Base-by-base conservation (phyloP, 116 monocot species). In the Dioscorea cayenensis region DNA sequence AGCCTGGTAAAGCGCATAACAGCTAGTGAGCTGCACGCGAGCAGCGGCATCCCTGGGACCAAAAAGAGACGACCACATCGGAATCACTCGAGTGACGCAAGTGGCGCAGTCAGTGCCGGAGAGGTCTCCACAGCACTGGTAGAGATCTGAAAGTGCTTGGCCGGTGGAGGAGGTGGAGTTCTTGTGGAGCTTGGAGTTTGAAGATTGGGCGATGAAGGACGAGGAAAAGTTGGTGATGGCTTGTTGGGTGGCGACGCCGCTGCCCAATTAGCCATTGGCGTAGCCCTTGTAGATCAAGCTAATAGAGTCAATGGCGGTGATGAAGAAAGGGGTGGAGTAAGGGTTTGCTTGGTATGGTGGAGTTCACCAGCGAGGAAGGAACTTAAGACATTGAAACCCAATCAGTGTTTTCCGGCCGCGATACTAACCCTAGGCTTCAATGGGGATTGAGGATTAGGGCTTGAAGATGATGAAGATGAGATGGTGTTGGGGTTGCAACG, bases 61-160 rank as follows among this genome's bases (percentile, higher is more conserved):
- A 72, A 92, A 95, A 60, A 89, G 77, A 17, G 73, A 62, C 37
- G 66, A 68, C 89, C 89, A 95, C 75, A 80, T 72, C 20, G 85
- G 59, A 36, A 87, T 74, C 28, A 84, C 75, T 49, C 78, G 83
- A 49, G 63, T 48, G 36, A 92, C 87, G 78, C 95, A 95, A 62
- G 83, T 64, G 52, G 92, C 71, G 80, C 92, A 95, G 68, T 92
- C 92, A 32, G 77, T 28, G 72, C 76, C 38, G 69, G 72, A 55
- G 68, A 96, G 77, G 50, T 96, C 90, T n/a, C 92, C 96, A n/a
- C 92, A 84, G 86, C 96, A 96, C 65, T 96, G 92, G 64, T 86
- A 96, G 62, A 92, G 85, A 12, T 87, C 92, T 79, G 83, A 89
- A 55, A 95, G 14, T 62, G 86, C 13, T 59, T 80, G 63, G 22